Percentiles rank a stretch among this genome's conserved stretches.
Evolutionary conservation across 2,329 filamentous ascomycete genomes (phyloP).

Genomic region (Colletotrichum siamense): DNA sequence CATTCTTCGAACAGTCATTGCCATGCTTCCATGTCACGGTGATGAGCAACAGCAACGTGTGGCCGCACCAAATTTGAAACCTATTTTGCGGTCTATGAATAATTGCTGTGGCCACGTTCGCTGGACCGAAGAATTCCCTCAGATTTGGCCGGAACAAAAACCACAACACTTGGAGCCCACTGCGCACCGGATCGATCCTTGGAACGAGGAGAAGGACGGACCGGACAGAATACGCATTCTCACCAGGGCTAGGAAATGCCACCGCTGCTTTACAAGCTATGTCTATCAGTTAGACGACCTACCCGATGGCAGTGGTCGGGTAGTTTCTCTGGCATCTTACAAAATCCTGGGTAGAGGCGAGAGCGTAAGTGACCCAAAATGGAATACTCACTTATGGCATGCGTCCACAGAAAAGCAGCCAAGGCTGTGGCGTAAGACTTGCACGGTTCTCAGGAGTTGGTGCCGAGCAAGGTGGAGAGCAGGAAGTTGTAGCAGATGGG

Average conservation of each 20-base stretch:
- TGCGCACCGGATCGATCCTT: neutral
- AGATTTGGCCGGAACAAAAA: neutral
- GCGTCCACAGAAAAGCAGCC: neutral
- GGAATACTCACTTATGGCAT: neutral
- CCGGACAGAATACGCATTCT: neutral
- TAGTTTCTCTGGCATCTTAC: neutral
- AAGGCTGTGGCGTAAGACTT: neutral
- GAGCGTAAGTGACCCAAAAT: neutral
- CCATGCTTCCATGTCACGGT: too few relatives aligned
- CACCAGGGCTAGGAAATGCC: neutral
- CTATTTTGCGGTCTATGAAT: too few relatives aligned
- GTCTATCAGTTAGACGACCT: neutral
- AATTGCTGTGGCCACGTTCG: too few relatives aligned
- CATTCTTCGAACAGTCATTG: too few relatives aligned
- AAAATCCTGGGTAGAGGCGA: neutral
- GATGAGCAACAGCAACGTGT: too few relatives aligned
- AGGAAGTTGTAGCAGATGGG: neutral
- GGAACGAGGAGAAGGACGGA: neutral
- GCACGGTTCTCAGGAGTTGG: neutral
- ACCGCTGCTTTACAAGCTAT: neutral
- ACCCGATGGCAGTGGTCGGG: neutral
- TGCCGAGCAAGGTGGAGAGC: neutral
- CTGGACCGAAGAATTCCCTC: neutral
- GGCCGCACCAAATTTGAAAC: too few relatives aligned
- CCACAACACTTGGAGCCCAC: neutral